phyloP scores from a whole-genome alignment of 2,329 filamentous ascomycete species.

The Dactylellina sp. region DNA sequence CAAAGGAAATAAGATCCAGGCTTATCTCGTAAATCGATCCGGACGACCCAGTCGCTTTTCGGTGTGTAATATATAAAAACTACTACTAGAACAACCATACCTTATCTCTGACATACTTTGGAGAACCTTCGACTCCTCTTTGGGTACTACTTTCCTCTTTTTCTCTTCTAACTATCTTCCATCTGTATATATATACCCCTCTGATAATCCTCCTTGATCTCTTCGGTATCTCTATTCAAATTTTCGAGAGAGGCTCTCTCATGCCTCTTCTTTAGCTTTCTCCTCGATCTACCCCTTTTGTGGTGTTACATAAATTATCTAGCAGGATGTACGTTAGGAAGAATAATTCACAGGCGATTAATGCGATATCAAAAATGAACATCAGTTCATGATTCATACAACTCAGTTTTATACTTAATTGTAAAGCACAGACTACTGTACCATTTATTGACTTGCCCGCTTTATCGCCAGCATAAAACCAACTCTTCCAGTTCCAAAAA shows the following conservation, averaged over 20 bases:
- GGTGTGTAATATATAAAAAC: constrained; percentile 37
- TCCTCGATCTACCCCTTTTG: background rate
- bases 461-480: too few relatives aligned
- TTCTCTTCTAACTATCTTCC: background rate
- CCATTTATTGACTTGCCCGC: too few relatives aligned
- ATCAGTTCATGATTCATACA: too few relatives aligned
- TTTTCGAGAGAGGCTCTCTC: background rate
- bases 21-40: background rate
- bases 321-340: background rate
- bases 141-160: too few relatives aligned
- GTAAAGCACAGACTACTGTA: too few relatives aligned
- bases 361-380: background rate
- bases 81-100: background rate
- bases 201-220: background rate
- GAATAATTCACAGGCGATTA: background rate
- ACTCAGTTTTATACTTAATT: too few relatives aligned
- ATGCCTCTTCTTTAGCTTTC: constrained; percentile 1
- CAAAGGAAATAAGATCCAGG: constrained; percentile 34
- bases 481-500: too few relatives aligned
- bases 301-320: background rate
- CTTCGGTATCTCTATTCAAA: background rate
- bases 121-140: too few relatives aligned
- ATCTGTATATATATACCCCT: background rate
- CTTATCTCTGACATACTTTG: background rate
- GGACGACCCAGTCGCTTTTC: too few relatives aligned